These are phyloP conservation scores for Sorghum bicolor DNA, from an alignment of 176 grass and related monocot genomes.

Conservation along the genomic window DNA sequence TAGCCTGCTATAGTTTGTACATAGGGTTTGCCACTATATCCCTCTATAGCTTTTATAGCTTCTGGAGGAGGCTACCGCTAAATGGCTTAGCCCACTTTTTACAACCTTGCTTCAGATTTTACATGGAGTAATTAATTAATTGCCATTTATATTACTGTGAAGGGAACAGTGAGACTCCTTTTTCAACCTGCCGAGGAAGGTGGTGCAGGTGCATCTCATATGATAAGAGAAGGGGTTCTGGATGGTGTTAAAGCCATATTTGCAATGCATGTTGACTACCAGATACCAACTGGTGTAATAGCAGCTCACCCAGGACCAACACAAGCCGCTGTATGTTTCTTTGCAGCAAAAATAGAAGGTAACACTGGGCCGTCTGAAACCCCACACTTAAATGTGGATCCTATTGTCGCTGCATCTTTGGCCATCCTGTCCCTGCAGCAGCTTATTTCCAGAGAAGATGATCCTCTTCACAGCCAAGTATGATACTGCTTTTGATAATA, in stretches of 20 bases:
- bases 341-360: slow-evolving; percentile 78
- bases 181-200: slow-evolving; percentile 97
- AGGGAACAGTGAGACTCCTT: slow-evolving; percentile 92
- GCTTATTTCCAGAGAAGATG: slow-evolving; percentile 78
- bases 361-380: slow-evolving; percentile 68
- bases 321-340: slow-evolving; percentile 74
- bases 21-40: too few species aligned
- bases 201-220: slow-evolving; percentile 83
- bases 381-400: slow-evolving; percentile 80
- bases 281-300: slow-evolving; percentile 50
- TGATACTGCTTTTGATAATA: background rate
- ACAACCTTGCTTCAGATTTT: background rate
- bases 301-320: slow-evolving; percentile 60
- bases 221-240: slow-evolving; percentile 80
- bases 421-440: slow-evolving; percentile 67
- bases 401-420: slow-evolving; percentile 64
- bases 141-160: background rate
- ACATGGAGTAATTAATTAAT: background rate
- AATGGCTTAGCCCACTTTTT: background rate
- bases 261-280: slow-evolving; percentile 71
- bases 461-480: slow-evolving; percentile 94
- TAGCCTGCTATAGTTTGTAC: too few species aligned
- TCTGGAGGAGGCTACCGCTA: background rate
- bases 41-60: too few species aligned
- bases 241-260: slow-evolving; percentile 74